A percentile compares a stretch with the other conserved stretches of the same genome.
Evolutionary conservation across 1,139 yeast genomes (phyloP).

Genomic region (Arxiozyma bovina): DNA sequence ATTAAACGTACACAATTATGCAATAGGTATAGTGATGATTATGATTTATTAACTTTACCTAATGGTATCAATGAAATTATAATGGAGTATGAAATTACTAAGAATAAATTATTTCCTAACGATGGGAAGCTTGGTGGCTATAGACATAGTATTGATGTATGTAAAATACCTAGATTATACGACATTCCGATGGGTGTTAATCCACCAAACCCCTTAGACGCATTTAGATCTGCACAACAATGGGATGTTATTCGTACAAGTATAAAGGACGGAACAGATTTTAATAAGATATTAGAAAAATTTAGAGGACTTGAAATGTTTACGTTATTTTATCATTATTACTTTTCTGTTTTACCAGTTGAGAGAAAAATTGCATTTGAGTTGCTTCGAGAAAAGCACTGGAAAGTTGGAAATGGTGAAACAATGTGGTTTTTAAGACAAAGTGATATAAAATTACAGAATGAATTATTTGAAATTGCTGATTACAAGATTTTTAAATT

Average conservation of each 20-base stretch:
- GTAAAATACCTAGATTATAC: conserved; percentile 21
- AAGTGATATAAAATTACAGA: conserved; percentile 31
- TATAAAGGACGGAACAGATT: conserved; percentile 10
- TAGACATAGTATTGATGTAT: conserved; percentile 25
- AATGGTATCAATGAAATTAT: conserved; percentile 60
- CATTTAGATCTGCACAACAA: conserved; percentile 30
- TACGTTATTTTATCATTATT: conserved; percentile 54
- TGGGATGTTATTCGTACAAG: conserved; percentile 28
- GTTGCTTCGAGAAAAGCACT: conserved; percentile 31
- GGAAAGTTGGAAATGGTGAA: conserved; percentile 31
- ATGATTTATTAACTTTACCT: conserved; percentile 45
- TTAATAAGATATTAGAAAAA: conserved; percentile 18
- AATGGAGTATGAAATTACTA: conserved; percentile 24
- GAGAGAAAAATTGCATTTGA: conserved; percentile 36
- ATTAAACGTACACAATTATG: conserved; percentile 10
- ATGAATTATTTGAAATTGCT: conserved; percentile 35
- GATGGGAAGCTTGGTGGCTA: conserved; percentile 24
- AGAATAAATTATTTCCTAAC: conserved; percentile 17
- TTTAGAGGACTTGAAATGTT: conserved; percentile 28
- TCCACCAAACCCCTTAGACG: conserved; percentile 32
- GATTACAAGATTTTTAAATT: conserved; percentile 37
- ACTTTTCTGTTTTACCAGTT: conserved; percentile 49
- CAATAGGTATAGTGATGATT: conserved; percentile 17
- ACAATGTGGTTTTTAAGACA: conserved; percentile 36
- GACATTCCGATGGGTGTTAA: conserved; percentile 27